phyloP scores from a whole-genome alignment of 345 rosid species.

The Rhodomyrtus tomentosa region DNA sequence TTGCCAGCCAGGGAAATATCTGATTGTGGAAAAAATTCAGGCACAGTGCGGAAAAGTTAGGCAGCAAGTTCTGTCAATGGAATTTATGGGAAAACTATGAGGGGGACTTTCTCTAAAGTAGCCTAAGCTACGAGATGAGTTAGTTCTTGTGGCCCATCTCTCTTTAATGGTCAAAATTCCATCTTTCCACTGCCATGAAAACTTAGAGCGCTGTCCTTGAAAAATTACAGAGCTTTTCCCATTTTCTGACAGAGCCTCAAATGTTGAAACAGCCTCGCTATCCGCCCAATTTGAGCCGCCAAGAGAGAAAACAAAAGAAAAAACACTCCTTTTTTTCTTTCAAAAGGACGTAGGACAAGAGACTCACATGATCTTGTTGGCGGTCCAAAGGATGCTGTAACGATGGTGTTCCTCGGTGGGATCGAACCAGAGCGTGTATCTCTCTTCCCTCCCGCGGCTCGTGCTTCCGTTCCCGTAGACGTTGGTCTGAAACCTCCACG shows the following conservation, averaged over 20 bases:
- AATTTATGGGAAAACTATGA: not conserved
- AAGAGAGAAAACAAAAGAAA: not conserved
- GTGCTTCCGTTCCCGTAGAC: constrained; percentile 94
- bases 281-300: not conserved
- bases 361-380: constrained; percentile 34
- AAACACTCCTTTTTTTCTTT: not conserved
- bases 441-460: constrained; percentile 71
- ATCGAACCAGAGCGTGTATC: constrained; percentile 93
- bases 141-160: not conserved
- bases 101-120: not conserved
- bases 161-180: not conserved
- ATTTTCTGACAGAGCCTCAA: not conserved
- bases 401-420: constrained; percentile 83
- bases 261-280: not conserved
- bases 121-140: not conserved
- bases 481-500: constrained; percentile 97
- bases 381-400: constrained; percentile 90
- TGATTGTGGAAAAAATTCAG: not conserved
- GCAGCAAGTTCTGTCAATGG: not conserved
- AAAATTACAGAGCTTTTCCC: not conserved
- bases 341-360: not conserved
- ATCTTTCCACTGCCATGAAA: not conserved
- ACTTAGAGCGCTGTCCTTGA: not conserved
- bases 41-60: not conserved
- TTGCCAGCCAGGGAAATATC: not conserved